Percentiles rank a stretch among this genome's conserved stretches.
phyloP scores from a whole-genome alignment of 352 stramenopile species.

The Pythium grandisporangium region DNA sequence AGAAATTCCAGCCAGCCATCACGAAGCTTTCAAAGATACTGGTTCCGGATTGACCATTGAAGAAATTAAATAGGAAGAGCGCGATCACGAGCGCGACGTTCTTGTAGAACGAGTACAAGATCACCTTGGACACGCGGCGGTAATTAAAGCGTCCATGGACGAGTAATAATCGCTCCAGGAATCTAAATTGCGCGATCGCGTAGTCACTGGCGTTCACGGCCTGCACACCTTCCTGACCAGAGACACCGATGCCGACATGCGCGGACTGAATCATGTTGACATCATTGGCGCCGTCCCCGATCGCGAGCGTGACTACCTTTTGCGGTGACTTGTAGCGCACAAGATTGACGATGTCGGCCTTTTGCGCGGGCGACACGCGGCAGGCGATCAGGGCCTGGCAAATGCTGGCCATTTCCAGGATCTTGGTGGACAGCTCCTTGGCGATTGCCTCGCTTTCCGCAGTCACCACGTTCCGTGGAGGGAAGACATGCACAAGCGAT shows the following conservation, averaged over 20 bases:
- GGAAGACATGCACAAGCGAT: constrained; percentile 64
- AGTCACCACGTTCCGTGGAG: constrained; percentile 26
- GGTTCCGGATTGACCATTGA: constrained; percentile 72
- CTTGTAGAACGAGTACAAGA: constrained; percentile 87
- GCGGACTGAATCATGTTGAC: constrained; percentile 94
- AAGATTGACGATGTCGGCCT: constrained; percentile 71
- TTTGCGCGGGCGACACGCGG: constrained; percentile 75
- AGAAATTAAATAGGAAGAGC: constrained; percentile 76
- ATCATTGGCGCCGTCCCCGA: constrained; percentile 93
- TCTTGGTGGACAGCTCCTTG: constrained; percentile 37
- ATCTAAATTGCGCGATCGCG: constrained; percentile 90
- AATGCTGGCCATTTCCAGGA: constrained; percentile 46
- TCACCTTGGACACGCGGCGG: constrained; percentile 89
- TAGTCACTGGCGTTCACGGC: constrained; percentile 91
- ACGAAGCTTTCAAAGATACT: constrained; percentile 82
- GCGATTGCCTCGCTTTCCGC: constrained; percentile 20
- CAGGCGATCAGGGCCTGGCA: constrained; percentile 72
- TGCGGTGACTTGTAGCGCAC: constrained; percentile 39
- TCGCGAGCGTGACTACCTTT: constrained; percentile 82
- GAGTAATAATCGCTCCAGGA: constrained; percentile 91
- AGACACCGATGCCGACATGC: constrained; percentile 92
- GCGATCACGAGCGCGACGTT: constrained; percentile 63
- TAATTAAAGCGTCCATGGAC: constrained; percentile 98
- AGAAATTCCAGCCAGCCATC: constrained; percentile 76
- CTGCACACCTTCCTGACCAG: constrained; percentile 85